These are phyloP conservation scores for Phytophthora podocarpi DNA, from an alignment of 352 stramenopile genomes.

Conservation along the genomic window DNA sequence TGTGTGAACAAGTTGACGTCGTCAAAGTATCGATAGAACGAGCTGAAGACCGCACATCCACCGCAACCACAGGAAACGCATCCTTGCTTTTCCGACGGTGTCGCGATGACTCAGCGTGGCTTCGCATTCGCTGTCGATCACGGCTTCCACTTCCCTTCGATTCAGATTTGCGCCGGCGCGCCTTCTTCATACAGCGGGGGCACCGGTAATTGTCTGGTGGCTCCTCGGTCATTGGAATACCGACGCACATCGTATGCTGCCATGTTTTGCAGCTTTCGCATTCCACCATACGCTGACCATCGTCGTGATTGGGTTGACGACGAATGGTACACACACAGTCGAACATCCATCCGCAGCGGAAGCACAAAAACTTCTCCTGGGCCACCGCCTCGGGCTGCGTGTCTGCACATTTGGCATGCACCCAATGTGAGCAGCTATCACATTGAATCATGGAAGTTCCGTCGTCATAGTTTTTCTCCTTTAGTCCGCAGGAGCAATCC, in stretches of 20 bases:
- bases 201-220: constrained; percentile 64
- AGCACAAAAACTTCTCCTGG: constrained; percentile 65
- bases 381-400: constrained; percentile 39
- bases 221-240: constrained; percentile 55
- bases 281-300: constrained; percentile 73
- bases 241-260: constrained; percentile 74
- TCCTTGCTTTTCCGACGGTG: constrained; percentile 22
- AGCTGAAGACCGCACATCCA: constrained; percentile 27
- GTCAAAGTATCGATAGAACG: constrained; percentile 16
- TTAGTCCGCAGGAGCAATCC: constrained; percentile 57
- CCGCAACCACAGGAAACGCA: constrained; percentile 9
- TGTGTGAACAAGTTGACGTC: constrained; percentile 18
- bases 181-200: constrained; percentile 48
- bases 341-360: constrained; percentile 75
- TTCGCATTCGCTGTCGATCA: constrained; percentile 30
- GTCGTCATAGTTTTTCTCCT: constrained; percentile 64
- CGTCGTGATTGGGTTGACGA: constrained; percentile 63
- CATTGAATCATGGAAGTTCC: constrained; percentile 71
- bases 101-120: constrained; percentile 5
- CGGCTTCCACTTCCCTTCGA: constrained; percentile 20
- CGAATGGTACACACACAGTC: constrained; percentile 67
- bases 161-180: constrained; percentile 21
- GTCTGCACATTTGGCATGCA: constrained; percentile 65
- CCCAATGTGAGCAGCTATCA: constrained; percentile 57
- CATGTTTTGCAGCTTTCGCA: constrained; percentile 74